A percentile compares a stretch with the other conserved stretches of the same genome.
These are phyloP conservation scores for Poterioochromonas sp. DNA, from an alignment of 352 stramenopile genomes.

Conservation along the genomic window DNA sequence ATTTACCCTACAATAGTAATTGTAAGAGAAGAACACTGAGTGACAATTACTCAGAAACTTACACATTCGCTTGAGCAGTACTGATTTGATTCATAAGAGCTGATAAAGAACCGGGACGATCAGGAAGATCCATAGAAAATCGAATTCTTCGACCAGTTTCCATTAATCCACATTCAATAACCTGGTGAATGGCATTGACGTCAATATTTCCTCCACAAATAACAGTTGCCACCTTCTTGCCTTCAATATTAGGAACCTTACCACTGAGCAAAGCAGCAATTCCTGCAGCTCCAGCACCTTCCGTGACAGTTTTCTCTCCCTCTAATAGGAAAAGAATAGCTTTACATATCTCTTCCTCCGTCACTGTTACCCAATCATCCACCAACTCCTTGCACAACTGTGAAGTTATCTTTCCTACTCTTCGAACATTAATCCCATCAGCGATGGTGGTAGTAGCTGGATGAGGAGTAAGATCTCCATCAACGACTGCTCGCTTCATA, in stretches of 20 bases:
- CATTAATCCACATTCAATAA: neutral
- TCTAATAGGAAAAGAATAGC: conserved; percentile 11
- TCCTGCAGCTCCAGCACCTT: conserved; percentile 8
- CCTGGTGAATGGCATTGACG: conserved; percentile 4
- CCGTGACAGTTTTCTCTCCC: conserved; percentile 7
- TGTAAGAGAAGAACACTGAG: neutral
- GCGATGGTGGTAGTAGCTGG: neutral
- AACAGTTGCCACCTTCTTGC: conserved; percentile 8
- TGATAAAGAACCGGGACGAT: neutral
- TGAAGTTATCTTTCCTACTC: neutral
- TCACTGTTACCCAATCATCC: conserved; percentile 1
- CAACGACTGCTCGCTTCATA: neutral
- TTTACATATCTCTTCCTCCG: conserved; percentile 11
- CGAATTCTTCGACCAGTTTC: neutral
- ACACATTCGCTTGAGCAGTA: neutral
- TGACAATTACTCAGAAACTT: neutral
- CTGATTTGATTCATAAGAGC: conserved; percentile 7
- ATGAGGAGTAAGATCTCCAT: neutral
- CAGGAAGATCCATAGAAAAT: conserved; percentile 5
- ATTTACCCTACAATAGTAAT: neutral
- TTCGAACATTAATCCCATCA: conserved; percentile 6
- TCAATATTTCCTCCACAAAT: conserved; percentile 16
- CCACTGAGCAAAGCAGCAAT: neutral
- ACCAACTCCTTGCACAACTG: neutral
- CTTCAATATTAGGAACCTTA: neutral